Conservation (phyloP, 2,329 filamentous ascomycete species). For the Cadophora sp. region DNA sequence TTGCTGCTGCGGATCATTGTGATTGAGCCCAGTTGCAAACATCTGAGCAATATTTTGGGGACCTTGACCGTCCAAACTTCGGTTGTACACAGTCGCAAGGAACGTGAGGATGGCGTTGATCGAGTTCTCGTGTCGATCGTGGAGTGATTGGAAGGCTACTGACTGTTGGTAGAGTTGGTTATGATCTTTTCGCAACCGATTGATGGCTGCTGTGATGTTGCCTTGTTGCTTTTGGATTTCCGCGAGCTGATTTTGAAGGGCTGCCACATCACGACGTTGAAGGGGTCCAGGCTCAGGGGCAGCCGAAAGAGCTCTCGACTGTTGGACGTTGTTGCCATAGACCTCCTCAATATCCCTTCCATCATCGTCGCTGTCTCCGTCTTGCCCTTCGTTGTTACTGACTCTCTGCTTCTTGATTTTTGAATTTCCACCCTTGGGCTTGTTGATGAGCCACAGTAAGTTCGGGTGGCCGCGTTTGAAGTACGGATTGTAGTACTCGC, state of each 20-base stretch:
- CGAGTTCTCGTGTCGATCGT: conserved; percentile 96
- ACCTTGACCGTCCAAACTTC: conserved; percentile 86
- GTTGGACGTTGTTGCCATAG: conserved; percentile 54
- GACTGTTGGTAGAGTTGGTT: conserved; percentile 88
- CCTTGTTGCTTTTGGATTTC: conserved; percentile 86
- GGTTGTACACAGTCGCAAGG: conserved; percentile 93
- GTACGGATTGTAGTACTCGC: conserved; percentile 97
- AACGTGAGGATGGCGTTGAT: conserved; percentile 99
- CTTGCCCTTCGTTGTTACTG: conserved; percentile 68
- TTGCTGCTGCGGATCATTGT: conserved; percentile 56
- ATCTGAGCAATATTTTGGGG: conserved; percentile 83
- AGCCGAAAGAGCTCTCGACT: conserved; percentile 45
- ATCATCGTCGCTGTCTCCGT: conserved; percentile 75
- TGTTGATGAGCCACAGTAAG: conserved; percentile 94
- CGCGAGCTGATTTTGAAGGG: conserved; percentile 80
- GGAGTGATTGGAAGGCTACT: conserved; percentile 85
- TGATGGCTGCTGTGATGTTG: conserved; percentile 83
- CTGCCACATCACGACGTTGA: conserved; percentile 75
- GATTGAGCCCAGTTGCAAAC: conserved; percentile 76
- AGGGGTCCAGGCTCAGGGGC: conserved; percentile 52
- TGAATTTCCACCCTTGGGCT: conserved; percentile 77
- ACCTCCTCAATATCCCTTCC: conserved; percentile 51
- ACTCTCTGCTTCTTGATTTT: conserved; percentile 59
- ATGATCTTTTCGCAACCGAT: conserved; percentile 82
- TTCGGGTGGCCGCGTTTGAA: conserved; percentile 94